These are phyloP conservation scores for Solanum tarijense DNA, from an alignment of 257 asterid species.

Conservation along the genomic window DNA sequence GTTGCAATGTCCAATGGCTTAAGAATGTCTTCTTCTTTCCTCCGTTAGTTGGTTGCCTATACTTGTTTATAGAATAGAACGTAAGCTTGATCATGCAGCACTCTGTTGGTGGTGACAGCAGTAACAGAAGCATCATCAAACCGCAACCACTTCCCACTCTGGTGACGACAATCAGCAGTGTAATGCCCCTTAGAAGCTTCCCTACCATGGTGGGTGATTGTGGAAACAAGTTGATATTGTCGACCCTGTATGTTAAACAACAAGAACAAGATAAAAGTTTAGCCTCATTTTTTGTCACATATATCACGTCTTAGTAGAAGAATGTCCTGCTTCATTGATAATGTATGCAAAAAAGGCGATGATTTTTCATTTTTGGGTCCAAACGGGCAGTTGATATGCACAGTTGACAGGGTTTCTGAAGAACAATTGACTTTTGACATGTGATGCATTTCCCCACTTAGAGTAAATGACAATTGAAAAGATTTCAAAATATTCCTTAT, in stretches of 20 bases:
- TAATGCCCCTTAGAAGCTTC: constrained; percentile 94
- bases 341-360: background rate
- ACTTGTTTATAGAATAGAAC: constrained; percentile 71
- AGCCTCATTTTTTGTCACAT: background rate
- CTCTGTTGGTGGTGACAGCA: constrained; percentile 40
- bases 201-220: constrained; percentile 86
- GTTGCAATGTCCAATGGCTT: background rate
- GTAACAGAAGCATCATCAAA: constrained; percentile 71
- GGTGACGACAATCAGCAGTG: constrained; percentile 58
- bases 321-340: background rate
- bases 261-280: background rate
- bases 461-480: background rate
- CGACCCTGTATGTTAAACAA: constrained; percentile 48
- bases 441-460: background rate
- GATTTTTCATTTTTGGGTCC: background rate
- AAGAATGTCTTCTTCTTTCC: background rate
- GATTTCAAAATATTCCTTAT: background rate
- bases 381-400: background rate
- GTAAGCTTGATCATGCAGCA: constrained; percentile 77
- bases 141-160: constrained; percentile 69
- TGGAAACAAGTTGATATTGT: constrained; percentile 64
- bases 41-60: constrained; percentile 10
- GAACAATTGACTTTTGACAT: background rate
- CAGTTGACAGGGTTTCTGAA: background rate
- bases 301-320: background rate